Conservation (phyloP, 208 protist species). For the Vickermania ingenoplastis region DNA sequence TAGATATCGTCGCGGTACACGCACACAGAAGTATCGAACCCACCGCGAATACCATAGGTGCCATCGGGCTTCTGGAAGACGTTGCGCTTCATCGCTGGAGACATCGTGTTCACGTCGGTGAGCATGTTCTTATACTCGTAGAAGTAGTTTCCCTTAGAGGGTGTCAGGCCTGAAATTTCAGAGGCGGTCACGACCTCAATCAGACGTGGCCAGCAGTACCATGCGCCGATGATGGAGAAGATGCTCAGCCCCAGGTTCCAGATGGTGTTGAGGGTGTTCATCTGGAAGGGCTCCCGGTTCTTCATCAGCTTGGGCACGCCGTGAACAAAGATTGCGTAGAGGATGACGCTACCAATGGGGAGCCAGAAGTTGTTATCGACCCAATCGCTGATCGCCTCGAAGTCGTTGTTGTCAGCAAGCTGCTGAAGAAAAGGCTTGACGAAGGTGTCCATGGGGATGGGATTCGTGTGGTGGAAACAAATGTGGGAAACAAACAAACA, state of each 20-base stretch:
- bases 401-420: not conserved
- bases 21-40: constrained; percentile 36
- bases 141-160: not conserved
- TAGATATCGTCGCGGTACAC: constrained; percentile 35
- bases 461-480: not conserved
- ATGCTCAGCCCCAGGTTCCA: constrained; percentile 2
- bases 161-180: constrained; percentile 21
- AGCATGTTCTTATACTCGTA: constrained; percentile 10
- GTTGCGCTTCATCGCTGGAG: constrained; percentile 1
- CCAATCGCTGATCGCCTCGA: not conserved
- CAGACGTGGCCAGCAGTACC: constrained; percentile 46
- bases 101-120: not conserved
- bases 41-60: constrained; percentile 16
- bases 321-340: constrained; percentile 1
- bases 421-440: not conserved
- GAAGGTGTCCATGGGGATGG: not conserved
- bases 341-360: not conserved
- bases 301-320: not conserved
- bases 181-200: constrained; percentile 24
- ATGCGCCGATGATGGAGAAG: constrained; percentile 17
- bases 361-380: not conserved
- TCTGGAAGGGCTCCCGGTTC: not conserved
- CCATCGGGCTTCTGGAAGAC: constrained; percentile 1
- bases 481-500: not conserved
- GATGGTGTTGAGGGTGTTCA: not conserved